Evolutionary conservation across 129 eudicot genomes (phyloP).

Genomic region (Pulicaria dysenterica): DNA sequence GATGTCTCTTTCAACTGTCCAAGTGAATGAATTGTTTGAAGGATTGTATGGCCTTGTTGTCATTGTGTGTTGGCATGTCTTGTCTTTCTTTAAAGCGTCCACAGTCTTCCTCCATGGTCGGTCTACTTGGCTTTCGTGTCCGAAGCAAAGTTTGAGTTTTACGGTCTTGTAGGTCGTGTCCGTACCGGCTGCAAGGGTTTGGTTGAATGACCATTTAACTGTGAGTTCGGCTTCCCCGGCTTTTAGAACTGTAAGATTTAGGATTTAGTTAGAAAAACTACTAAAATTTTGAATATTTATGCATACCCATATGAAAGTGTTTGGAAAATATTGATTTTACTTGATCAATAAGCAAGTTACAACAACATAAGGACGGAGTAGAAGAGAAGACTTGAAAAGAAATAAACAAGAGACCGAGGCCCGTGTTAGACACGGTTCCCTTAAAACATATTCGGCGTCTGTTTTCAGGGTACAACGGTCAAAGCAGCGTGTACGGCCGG

Average conservation of each 20-base stretch:
- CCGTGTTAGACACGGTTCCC: too few relatives aligned
- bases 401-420: too few relatives aligned
- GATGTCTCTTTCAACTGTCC: constrained; percentile 48
- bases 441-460: too few relatives aligned
- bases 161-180: constrained; percentile 62
- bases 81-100: constrained; percentile 57
- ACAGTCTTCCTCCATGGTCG: constrained; percentile 73
- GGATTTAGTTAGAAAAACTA: background rate
- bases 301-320: background rate
- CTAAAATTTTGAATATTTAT: background rate
- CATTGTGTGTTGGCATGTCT: constrained; percentile 67
- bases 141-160: constrained; percentile 71
- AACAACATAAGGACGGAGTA: too few relatives aligned
- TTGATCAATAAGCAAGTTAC: too few relatives aligned
- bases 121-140: constrained; percentile 63
- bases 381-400: too few relatives aligned
- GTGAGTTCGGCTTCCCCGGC: constrained; percentile 62
- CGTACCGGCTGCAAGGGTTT: constrained; percentile 46
- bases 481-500: too few relatives aligned
- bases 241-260: constrained; percentile 49
- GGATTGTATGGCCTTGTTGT: constrained; percentile 46
- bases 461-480: too few relatives aligned
- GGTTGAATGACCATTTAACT: constrained; percentile 57
- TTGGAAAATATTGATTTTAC: too few relatives aligned
- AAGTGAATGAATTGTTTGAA: constrained; percentile 44